These are phyloP conservation scores for Podosphaera fusca DNA, from an alignment of 2,329 filamentous ascomycete genomes.

Conservation along the genomic window DNA sequence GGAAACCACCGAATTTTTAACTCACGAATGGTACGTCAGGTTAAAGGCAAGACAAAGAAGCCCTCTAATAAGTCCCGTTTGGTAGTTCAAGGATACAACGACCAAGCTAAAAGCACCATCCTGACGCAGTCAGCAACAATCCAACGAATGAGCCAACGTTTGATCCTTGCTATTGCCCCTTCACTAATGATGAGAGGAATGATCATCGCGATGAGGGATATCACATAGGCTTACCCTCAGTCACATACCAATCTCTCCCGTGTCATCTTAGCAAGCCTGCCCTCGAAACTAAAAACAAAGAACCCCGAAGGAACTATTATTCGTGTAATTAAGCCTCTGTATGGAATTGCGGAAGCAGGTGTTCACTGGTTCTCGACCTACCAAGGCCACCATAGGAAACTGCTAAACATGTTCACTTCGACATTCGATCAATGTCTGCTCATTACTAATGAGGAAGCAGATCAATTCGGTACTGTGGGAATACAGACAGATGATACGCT, in stretches of 20 bases:
- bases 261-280: background rate
- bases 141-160: constrained; percentile 2
- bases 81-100: constrained; percentile 3
- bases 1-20: background rate
- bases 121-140: constrained; percentile 5
- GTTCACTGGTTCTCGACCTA: constrained; percentile 1
- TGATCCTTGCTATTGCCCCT: constrained; percentile 1
- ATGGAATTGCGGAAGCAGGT: background rate
- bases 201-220: background rate
- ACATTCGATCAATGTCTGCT: background rate
- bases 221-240: background rate
- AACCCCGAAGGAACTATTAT: background rate
- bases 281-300: background rate
- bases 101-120: constrained; percentile 2
- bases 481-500: constrained; percentile 3
- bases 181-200: background rate
- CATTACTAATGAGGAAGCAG: background rate
- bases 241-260: background rate
- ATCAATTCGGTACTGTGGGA: constrained; percentile 2
- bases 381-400: background rate
- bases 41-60: background rate
- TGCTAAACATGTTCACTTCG: background rate
- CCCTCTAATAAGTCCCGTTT: constrained; percentile 1
- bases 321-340: background rate
- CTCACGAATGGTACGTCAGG: background rate